Evolutionary conservation across 2,329 filamentous ascomycete genomes (phyloP).

Genomic region (Mycosphaerella sp.): DNA sequence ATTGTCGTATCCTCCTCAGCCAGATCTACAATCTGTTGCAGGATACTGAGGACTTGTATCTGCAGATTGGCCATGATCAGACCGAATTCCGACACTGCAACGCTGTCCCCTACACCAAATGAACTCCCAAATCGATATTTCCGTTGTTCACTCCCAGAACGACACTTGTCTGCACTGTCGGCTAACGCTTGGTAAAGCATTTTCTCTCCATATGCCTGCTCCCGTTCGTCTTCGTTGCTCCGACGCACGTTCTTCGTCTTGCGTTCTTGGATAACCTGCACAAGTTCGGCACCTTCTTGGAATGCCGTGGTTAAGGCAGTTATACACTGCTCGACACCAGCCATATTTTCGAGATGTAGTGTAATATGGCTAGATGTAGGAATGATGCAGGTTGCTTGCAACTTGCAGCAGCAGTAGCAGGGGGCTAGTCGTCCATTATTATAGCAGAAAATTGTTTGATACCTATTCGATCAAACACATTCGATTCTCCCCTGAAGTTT

Average conservation of each 20-base stretch:
- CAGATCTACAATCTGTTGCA: slow-evolving; percentile 35
- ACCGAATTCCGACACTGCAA: slow-evolving; percentile 23
- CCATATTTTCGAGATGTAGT: neutral
- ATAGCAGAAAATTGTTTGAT: neutral
- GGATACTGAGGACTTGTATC: slow-evolving; percentile 36
- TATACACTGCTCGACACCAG: slow-evolving; percentile 35
- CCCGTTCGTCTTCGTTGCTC: slow-evolving; percentile 21
- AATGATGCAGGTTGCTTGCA: neutral
- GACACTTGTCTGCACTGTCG: slow-evolving; percentile 34
- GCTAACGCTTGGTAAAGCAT: slow-evolving; percentile 36
- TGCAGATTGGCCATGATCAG: slow-evolving; percentile 38
- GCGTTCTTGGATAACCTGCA: slow-evolving; percentile 34
- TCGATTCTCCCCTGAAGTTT: neutral
- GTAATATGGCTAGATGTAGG: neutral
- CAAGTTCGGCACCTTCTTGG: slow-evolving; percentile 37
- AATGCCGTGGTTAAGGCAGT: slow-evolving; percentile 40
- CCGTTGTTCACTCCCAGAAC: slow-evolving; percentile 31
- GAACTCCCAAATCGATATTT: slow-evolving; percentile 34
- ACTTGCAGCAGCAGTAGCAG: neutral
- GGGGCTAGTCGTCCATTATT: neutral
- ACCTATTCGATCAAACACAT: too few relatives aligned
- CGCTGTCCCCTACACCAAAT: slow-evolving; percentile 37
- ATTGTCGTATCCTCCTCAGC: slow-evolving; percentile 28
- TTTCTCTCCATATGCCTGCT: slow-evolving; percentile 33
- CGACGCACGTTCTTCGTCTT: slow-evolving; percentile 12